phyloP scores from a whole-genome alignment of 352 stramenopile genomes.

The Peronospora belbahrii region DNA sequence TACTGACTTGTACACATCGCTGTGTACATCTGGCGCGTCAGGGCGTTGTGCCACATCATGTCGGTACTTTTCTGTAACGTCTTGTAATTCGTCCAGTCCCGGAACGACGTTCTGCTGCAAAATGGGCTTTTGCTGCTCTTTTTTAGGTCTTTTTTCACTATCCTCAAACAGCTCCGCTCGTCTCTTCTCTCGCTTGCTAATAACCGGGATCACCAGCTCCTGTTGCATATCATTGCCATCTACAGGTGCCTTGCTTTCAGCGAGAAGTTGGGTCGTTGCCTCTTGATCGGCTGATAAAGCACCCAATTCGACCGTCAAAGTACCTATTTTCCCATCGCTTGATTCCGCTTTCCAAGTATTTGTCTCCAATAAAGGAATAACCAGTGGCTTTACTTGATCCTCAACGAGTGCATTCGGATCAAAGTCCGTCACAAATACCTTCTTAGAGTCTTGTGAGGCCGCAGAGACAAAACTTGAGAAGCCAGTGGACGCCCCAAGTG shows the following conservation, averaged over 20 bases:
- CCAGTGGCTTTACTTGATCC: conserved; percentile 31
- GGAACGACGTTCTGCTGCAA: conserved; percentile 68
- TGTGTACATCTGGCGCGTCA: conserved; percentile 76
- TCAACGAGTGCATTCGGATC: conserved; percentile 33
- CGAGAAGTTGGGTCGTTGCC: conserved; percentile 35
- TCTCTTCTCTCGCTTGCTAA: conserved; percentile 8
- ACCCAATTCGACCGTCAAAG: not conserved
- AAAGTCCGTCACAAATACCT: conserved; percentile 75
- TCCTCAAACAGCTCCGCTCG: conserved; percentile 37
- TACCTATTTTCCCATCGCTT: not conserved
- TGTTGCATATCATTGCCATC: not conserved
- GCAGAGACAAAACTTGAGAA: conserved; percentile 8
- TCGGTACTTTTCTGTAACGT: conserved; percentile 79
- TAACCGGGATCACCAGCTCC: conserved; percentile 53
- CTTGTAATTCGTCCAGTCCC: conserved; percentile 48
- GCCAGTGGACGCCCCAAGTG: conserved; percentile 20
- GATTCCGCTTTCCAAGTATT: conserved; percentile 38
- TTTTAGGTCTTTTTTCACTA: conserved; percentile 12
- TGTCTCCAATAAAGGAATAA: conserved; percentile 63
- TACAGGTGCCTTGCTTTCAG: conserved; percentile 15
- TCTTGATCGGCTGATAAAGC: conserved; percentile 26
- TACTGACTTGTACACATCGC: conserved; percentile 79
- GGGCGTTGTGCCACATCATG: conserved; percentile 75
- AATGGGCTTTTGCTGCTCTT: conserved; percentile 39
- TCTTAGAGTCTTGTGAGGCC: conserved; percentile 18